Conservation (phyloP, 106 monocot genomes). For the Dendrobium huoshanense region DNA sequence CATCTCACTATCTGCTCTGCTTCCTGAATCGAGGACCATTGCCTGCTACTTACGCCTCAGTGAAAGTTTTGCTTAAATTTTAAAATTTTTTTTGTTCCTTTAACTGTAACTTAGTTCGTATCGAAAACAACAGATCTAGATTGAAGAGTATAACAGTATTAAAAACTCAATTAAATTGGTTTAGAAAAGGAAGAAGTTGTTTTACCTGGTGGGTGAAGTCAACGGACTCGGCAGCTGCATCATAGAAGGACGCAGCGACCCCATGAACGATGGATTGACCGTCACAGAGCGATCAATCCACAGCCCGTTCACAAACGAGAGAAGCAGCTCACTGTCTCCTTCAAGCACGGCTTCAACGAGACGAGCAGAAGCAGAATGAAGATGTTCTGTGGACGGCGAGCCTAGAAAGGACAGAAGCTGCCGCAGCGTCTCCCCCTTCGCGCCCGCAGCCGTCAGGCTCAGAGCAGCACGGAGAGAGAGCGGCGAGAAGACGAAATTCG, state of each 20-base stretch:
- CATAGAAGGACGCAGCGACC: constrained; percentile 4
- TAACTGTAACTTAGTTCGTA: too few species aligned
- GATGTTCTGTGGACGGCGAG: background rate
- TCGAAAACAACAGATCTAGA: too few species aligned
- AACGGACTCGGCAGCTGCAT: constrained; percentile 9
- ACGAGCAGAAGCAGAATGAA: background rate
- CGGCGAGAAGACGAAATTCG: constrained; percentile 38
- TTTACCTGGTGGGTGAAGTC: constrained; percentile 1
- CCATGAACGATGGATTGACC: background rate
- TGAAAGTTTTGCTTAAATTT: too few species aligned
- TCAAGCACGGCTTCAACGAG: background rate
- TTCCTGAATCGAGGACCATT: too few species aligned
- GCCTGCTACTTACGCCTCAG: too few species aligned
- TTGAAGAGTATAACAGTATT: too few species aligned
- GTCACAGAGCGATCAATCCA: background rate
- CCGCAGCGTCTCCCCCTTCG: constrained; percentile 18
- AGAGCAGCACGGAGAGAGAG: constrained; percentile 26
- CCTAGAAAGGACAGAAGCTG: constrained; percentile 26
- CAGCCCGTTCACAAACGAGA: background rate
- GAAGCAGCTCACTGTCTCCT: background rate
- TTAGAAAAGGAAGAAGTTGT: background rate
- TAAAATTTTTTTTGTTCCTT: too few species aligned
- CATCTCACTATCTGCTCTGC: too few species aligned
- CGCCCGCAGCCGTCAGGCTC: constrained; percentile 14
- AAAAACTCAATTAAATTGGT: too few species aligned